Conservation (phyloP, 75 land plant genomes). For the Pinus taeda region DNA sequence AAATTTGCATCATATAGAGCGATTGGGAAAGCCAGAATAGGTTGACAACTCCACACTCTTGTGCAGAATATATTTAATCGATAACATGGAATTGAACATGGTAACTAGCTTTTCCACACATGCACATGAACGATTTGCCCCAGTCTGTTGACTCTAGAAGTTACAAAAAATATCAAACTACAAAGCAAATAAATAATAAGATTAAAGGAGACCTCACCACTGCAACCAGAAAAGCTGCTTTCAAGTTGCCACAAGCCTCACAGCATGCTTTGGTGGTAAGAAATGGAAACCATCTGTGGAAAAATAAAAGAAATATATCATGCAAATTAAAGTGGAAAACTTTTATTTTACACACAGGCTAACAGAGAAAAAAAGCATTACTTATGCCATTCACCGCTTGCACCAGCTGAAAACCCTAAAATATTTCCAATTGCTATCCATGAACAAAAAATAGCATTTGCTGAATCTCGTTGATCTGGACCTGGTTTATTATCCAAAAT, state of each 20-base stretch:
- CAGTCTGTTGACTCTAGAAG: neutral
- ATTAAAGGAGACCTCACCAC: constrained; percentile 46
- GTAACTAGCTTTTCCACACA: neutral
- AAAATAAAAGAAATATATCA: neutral
- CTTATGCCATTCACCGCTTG: constrained; percentile 93
- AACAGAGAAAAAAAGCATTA: constrained; percentile 12
- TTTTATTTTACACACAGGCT: neutral
- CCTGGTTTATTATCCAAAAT: constrained; percentile 30
- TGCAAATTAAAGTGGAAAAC: neutral
- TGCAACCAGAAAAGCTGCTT: constrained; percentile 94
- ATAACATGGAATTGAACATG: neutral
- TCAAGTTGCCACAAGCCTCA: constrained; percentile 93
- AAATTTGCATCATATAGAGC: neutral
- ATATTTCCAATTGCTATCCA: constrained; percentile 99
- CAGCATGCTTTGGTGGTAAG: constrained; percentile 86
- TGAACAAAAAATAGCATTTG: constrained; percentile 91
- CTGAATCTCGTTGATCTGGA: constrained; percentile 71
- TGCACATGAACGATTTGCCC: neutral
- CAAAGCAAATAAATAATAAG: constrained; percentile 3
- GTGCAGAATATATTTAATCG: neutral
- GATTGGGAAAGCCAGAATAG: neutral
- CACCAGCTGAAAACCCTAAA: constrained; percentile 92
- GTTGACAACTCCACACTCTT: neutral
- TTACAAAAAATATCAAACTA: constrained; percentile 1
- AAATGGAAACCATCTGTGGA: constrained; percentile 84